Base-by-base conservation (phyloP, 148 eudicot genomes). In the Simmondsia chinensis region DNA sequence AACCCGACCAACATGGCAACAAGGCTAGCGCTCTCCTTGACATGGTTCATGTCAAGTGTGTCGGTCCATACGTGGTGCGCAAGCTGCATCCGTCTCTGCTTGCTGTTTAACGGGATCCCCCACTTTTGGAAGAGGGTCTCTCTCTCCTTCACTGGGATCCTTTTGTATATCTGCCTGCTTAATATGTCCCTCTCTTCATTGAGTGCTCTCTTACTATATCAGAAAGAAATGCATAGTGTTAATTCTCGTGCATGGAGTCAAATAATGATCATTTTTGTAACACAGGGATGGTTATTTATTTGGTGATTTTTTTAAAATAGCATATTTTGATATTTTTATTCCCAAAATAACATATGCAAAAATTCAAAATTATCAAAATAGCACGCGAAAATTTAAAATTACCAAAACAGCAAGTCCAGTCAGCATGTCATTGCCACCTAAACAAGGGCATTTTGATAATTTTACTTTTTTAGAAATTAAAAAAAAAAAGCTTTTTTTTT, bases 1-100 rank as follows among this genome's bases (percentile, higher is more conserved):
- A 88, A 71, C 40, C 86, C 95, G 12, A 73, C 80, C 31, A 93
- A 51, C 55, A 69, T 93, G 6, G 91, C 94, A 12, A 93, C 82
- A 14, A 93, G 46, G 14, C 56, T 47, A 4, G 99, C 99, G 37
- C 99, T 93, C 33, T 82, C 91, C 16, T 57, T 71, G 4, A 77
- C 46, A 39, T 82, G 89, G 28, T 71, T 68, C 75, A 82, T 77
- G 62, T 86, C 74, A 20, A 69, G 68, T 7, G 76, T 33, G 22
- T 86, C 63, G 8, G 70, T 77, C 96, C 96, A 93, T 19, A 93
- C 25, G 20, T 36, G 31, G 6, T 53, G 63, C 8, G 63, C 64
- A 58, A 93, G 46, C 38, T 86, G 96, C 6, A 46, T 56, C 54
- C 94, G 61, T 50, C 99, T 82, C 60, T 63, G 71, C 57, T 87